Base-by-base conservation (phyloP, 768 basidiomycete species). In the Rossbeevera mucosa region DNA sequence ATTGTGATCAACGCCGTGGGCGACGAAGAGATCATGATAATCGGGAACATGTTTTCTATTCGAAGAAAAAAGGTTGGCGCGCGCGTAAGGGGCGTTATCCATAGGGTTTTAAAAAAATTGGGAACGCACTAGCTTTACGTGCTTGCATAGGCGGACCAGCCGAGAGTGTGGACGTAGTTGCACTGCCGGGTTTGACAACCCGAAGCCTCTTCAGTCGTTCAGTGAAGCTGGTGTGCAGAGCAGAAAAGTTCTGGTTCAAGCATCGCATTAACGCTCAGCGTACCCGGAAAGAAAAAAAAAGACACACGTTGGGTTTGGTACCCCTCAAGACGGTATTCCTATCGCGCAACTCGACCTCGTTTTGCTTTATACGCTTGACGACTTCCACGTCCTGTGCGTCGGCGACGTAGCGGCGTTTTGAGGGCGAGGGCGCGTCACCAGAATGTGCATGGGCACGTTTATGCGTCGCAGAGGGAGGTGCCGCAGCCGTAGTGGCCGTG, bases 1-100 rank as follows among this genome's bases (percentile, higher is more conserved):
- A 99, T 96, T 6, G 93, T 96, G 65, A 99, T 86, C 50, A 99
- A 81, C 3, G 93, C 85, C 2, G 95, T 97, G 0, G 94, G 94
- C 16, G 14, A 94, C 0, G 94, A 95, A 0, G 94, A 95, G 40
- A 99, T 94, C 75, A 98, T 88, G 69, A 98, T 96, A 64, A 99
- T 98, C 0, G 95, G 95, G 70, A 88, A 88, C 62, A 80, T 82
- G 63, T 83, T 83, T 57, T 80, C 86, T 90, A 67, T 7, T 16
- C 22, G 4, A 29, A 20, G 26, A 9, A 14, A 1, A 4, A 4
- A 4, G 21, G 21, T 42, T 20, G 41, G 29, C 16, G 14, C 24
- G 14, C 24, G 28, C 14, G 16, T 21, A n/a, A 21, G n/a, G 9
- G 12, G 18, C 1, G 20, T 0, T 3, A 6, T 11, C 9, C 1